These are phyloP conservation scores for Rhizopogon rudus DNA, from an alignment of 768 basidiomycete genomes.

Conservation along the genomic window DNA sequence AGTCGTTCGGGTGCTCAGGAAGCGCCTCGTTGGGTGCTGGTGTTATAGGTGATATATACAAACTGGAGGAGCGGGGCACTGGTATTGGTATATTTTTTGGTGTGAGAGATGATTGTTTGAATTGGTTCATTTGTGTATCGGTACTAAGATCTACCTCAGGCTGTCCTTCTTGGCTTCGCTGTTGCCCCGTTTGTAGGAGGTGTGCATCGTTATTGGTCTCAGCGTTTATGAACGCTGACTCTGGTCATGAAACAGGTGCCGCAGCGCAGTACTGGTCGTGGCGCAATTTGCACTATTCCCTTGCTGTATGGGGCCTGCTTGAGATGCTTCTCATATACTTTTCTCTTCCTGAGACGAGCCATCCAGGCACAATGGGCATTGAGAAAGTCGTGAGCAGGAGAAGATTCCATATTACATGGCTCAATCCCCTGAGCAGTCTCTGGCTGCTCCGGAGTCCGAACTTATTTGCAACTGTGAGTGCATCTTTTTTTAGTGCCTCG, in stretches of 20 bases:
- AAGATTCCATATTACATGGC: slow-evolving; percentile 26
- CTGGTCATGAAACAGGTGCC: slow-evolving; percentile 26
- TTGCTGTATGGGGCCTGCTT: slow-evolving; percentile 35
- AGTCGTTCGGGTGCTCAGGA: slow-evolving; percentile 53
- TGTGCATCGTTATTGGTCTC: no score
- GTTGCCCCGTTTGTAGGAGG: no score
- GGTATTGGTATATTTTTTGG: slow-evolving; percentile 22
- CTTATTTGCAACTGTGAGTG: no score
- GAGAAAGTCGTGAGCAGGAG: slow-evolving; percentile 26
- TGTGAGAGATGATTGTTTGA: slow-evolving; percentile 20
- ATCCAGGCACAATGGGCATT: no score
- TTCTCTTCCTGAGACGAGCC: no score
- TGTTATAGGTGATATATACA: slow-evolving; percentile 57
- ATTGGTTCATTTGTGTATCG: not conserved
- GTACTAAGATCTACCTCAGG: no score
- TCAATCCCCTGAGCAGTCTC: slow-evolving; percentile 44
- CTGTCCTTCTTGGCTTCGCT: no score
- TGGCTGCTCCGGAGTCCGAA: no score
- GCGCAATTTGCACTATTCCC: slow-evolving; percentile 27
- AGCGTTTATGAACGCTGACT: no score
- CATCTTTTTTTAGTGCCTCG: no score
- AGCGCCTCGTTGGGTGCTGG: slow-evolving; percentile 48
- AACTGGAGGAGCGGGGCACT: slow-evolving; percentile 43
- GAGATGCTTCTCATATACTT: slow-evolving; percentile 31
- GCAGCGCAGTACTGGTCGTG: slow-evolving; percentile 41